Conservation (phyloP, 225 moss, liverwort and hornwort species). For the Sphagnum contortum region DNA sequence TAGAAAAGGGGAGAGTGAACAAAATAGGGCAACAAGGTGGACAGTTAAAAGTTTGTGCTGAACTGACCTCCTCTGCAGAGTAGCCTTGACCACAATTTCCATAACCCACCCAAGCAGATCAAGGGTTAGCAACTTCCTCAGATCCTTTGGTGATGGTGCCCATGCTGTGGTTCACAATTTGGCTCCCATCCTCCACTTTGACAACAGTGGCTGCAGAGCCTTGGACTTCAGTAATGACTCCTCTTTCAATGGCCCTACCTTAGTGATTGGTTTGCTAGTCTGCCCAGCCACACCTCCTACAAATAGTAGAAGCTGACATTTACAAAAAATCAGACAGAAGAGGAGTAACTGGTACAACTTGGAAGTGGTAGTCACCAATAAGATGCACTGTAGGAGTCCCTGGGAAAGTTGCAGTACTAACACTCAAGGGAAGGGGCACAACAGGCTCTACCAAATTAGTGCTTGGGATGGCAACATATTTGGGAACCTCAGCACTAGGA, state of each 20-base stretch:
- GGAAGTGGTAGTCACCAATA: conserved; percentile 81
- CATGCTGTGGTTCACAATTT: conserved; percentile 18
- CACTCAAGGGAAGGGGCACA: conserved; percentile 55
- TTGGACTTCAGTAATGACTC: conserved; percentile 35
- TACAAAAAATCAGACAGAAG: conserved; percentile 91
- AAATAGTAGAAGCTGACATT: conserved; percentile 70
- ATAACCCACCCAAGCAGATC: conserved; percentile 60
- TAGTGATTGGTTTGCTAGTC: conserved; percentile 3
- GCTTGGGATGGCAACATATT: conserved; percentile 30
- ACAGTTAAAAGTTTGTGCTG: background rate
- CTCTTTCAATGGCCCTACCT: conserved; percentile 33
- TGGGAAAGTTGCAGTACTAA: conserved; percentile 86
- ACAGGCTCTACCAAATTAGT: conserved; percentile 36
- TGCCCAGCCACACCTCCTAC: conserved; percentile 26
- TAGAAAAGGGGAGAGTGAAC: too few species aligned
- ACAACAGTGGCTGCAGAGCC: conserved; percentile 21
- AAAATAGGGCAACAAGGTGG: too few species aligned
- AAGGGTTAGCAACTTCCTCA: conserved; percentile 55
- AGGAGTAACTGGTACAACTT: conserved; percentile 85
- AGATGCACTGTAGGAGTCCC: conserved; percentile 95
- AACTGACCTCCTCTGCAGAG: conserved; percentile 79
- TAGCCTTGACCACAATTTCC: conserved; percentile 98
- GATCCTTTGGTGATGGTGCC: conserved; percentile 36
- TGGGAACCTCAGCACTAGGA: conserved; percentile 40
- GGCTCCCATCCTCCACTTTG: conserved; percentile 66